Evolutionary conservation across 2,329 filamentous ascomycete genomes (phyloP), one percentile per base, ranked within the genome.

Genomic region (Arthrobotrys musiformis): DNA sequence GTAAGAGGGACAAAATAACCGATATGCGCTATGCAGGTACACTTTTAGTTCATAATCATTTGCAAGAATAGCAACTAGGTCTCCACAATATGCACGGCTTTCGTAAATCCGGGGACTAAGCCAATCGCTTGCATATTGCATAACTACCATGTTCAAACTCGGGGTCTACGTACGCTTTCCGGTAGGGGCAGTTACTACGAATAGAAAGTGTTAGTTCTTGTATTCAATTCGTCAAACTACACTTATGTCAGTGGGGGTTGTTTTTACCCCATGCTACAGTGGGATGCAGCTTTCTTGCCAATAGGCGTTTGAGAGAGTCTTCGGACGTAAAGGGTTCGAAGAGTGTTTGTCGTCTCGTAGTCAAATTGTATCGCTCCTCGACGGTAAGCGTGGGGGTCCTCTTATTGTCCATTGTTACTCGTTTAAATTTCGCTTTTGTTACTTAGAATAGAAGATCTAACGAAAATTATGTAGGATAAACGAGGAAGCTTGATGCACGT

Each of bases 1-100:
- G 61, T 33, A 4, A 77, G 66, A 13, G 73, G 73, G 6, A 77
- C 66, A 46, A 77, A 66, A 40, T 77, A 77, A 26, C 73, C 73
- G 19, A 77, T 40, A 46, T 77, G 73, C n/a, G 73, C 73, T 77
- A 37, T 19, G 15, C n/a, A 52, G 24, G 26, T 7, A 52, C n/a
- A 19, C 40, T 19, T 4, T 28, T 17, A 28, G 24, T 30, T 4
- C 9, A 56, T 40, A 40, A 7, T 35, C 42, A 9, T 4, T 30
- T 24, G 6, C n/a, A 13, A 17, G 8, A 44, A 28, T 28, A 11
- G 33, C 2, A 19, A 7, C 8, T 58, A 13, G 33, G 0, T 24
- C 11, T 40, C 33, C 1, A 8, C 1, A 58, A 11, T 40, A n/a
- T 26, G 4, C 54, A 24, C 7, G 11, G 30, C 11, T 11, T 2